These are phyloP conservation scores for Diaporthe aspalathi DNA, from an alignment of 2,329 filamentous ascomycete species.

Conservation along the genomic window DNA sequence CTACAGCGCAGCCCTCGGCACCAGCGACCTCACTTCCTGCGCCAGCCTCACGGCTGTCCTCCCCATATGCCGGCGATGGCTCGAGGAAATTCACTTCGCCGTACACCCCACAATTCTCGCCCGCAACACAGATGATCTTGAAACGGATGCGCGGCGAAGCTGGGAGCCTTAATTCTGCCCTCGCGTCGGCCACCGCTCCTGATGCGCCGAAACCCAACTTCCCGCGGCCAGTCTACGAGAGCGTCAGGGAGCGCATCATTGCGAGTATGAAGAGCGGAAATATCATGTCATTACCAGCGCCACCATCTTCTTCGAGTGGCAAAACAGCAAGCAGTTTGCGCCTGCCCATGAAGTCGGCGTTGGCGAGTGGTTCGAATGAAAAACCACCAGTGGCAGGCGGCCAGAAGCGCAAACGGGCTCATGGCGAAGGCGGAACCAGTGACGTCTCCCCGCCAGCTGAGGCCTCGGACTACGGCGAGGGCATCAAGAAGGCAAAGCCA, in stretches of 20 bases:
- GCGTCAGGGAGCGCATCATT: constrained; percentile 53
- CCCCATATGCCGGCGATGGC: constrained; percentile 1
- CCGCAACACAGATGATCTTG: constrained; percentile 41
- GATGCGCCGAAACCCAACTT: constrained; percentile 42
- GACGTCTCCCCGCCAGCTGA: constrained; percentile 35
- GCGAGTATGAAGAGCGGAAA: constrained; percentile 52
- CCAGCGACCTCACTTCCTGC: constrained; percentile 8
- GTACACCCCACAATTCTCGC: constrained; percentile 39
- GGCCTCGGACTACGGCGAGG: constrained; percentile 49
- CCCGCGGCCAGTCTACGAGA: constrained; percentile 51
- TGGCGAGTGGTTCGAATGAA: constrained; percentile 21
- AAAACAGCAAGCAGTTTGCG: constrained; percentile 27
- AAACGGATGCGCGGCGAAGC: constrained; percentile 44
- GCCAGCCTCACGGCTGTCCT: neutral
- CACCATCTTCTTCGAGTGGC: constrained; percentile 21
- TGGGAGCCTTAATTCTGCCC: constrained; percentile 43
- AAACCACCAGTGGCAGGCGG: constrained; percentile 15
- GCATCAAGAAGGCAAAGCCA: constrained; percentile 43
- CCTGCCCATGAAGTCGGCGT: constrained; percentile 28
- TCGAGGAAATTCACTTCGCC: constrained; percentile 67
- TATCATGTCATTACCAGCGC: constrained; percentile 51
- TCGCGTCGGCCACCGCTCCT: constrained; percentile 42
- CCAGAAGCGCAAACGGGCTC: constrained; percentile 39
- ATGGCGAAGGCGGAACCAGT: constrained; percentile 41
- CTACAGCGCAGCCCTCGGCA: constrained; percentile 18